Percentiles rank a stretch among this genome's conserved stretches.
These are phyloP conservation scores for Diutina mesorugosa DNA, from an alignment of 1,139 yeast genomes.

Conservation along the genomic window DNA sequence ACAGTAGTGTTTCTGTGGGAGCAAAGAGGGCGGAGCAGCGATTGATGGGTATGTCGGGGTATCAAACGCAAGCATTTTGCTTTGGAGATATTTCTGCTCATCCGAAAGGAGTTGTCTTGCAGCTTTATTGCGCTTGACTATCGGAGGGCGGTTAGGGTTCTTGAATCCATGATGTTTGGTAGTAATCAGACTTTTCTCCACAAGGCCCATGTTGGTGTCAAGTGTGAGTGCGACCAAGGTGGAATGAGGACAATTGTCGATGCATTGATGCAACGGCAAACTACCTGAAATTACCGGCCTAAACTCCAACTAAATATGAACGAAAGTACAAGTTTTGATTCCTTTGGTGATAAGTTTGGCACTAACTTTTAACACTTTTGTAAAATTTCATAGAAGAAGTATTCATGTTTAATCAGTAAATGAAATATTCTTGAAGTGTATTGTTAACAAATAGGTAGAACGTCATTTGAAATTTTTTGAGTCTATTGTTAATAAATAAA, in stretches of 20 bases:
- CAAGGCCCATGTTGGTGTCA: not conserved
- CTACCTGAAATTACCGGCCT: no score
- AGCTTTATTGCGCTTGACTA: conserved; percentile 57
- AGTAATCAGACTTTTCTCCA: conserved; percentile 15
- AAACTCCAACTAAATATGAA: not conserved
- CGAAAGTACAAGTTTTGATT: no score
- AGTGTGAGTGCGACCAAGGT: not conserved
- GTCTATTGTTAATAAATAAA: not conserved
- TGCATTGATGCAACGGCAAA: no score
- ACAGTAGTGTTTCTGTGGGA: conserved; percentile 76
- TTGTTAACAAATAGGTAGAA: no score
- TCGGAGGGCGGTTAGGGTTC: conserved; percentile 25
- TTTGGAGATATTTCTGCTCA: conserved; percentile 51
- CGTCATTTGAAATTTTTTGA: no score
- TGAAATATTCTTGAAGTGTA: no score
- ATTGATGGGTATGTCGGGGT: conserved; percentile 51
- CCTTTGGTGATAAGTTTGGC: no score
- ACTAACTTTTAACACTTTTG: no score
- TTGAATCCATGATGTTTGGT: conserved; percentile 42
- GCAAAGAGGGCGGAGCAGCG: conserved; percentile 80
- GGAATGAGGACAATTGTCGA: not conserved
- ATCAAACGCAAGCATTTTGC: conserved; percentile 27
- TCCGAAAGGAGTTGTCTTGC: conserved; percentile 65
- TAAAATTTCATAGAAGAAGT: no score
- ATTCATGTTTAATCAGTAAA: no score